Conservation (phyloP, 2,329 filamentous ascomycete genomes). For the Nigrospora oryzae region DNA sequence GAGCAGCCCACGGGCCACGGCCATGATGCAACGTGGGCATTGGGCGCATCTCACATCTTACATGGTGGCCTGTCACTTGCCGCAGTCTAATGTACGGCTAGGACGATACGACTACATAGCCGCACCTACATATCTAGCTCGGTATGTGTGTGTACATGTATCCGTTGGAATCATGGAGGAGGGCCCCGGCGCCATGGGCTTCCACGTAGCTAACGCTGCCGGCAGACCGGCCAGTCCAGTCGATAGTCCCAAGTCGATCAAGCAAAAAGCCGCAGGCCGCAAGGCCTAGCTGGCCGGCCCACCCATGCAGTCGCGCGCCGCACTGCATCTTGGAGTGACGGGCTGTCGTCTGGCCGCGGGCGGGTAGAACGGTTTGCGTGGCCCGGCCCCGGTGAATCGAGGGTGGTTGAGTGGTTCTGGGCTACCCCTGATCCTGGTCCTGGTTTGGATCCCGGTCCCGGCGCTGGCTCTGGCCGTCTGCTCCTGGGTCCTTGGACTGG, state of each 20-base stretch:
- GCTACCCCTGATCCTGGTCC: too few species aligned
- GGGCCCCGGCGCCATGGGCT: neutral
- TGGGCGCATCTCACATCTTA: constrained; percentile 1
- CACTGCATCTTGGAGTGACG: constrained; percentile 5
- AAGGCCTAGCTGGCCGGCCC: constrained; percentile 4
- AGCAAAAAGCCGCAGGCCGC: constrained; percentile 16
- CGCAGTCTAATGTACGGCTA: constrained; percentile 3
- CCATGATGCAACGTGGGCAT: neutral
- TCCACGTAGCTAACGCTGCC: neutral
- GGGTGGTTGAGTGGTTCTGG: too few species aligned
- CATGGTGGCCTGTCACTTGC: neutral
- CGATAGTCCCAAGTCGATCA: constrained; percentile 8
- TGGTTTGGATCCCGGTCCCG: too few species aligned
- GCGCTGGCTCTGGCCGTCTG: too few species aligned
- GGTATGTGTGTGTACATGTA: too few species aligned
- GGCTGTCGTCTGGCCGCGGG: too few species aligned
- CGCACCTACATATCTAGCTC: constrained; percentile 2
- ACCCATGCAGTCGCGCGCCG: constrained; percentile 6
- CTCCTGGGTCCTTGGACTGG: too few species aligned
- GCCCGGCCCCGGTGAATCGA: too few species aligned
- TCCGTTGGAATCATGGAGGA: neutral
- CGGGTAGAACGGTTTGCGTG: too few species aligned
- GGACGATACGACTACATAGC: constrained; percentile 2
- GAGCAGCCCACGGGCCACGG: too few species aligned
- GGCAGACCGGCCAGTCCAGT: constrained; percentile 4